Evolutionary conservation across 2,329 filamentous ascomycete genomes (phyloP).

Genomic region (Botryotinia globosa): DNA sequence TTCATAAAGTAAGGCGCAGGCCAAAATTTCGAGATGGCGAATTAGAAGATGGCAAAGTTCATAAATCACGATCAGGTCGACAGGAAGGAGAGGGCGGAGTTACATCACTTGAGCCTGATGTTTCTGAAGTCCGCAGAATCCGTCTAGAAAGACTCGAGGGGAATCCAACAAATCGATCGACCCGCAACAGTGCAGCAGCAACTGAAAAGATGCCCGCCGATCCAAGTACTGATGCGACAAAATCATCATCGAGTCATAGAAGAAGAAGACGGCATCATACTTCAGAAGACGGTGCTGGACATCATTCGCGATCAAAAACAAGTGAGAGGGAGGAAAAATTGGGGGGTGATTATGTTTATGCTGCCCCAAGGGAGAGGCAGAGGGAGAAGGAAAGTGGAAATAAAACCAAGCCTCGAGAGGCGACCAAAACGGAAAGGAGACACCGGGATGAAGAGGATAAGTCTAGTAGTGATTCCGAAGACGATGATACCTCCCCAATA

Average conservation of each 20-base stretch:
- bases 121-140: constrained; percentile 30
- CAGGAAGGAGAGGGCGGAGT: constrained; percentile 19
- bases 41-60: constrained; percentile 28
- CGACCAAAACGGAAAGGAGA: constrained; percentile 27
- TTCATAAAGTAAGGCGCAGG: constrained; percentile 27
- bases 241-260: constrained; percentile 28
- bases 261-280: constrained; percentile 26
- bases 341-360: constrained; percentile 29
- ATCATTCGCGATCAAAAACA: constrained; percentile 26
- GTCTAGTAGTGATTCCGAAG: constrained; percentile 28
- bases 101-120: constrained; percentile 27
- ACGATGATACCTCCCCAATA: constrained; percentile 19
- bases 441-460: constrained; percentile 29
- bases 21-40: constrained; percentile 26
- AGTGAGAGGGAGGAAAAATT: constrained; percentile 23
- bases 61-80: constrained; percentile 24
- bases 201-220: constrained; percentile 30
- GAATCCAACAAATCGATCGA: constrained; percentile 19
- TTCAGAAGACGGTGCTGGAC: constrained; percentile 25
- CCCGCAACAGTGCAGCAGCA: constrained; percentile 23
- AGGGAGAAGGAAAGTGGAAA: constrained; percentile 15
- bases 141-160: constrained; percentile 35
- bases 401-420: constrained; percentile 19
- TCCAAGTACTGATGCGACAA: constrained; percentile 30
- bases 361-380: constrained; percentile 18